These are phyloP conservation scores for Neofusicoccum parvum DNA, from an alignment of 2,329 filamentous ascomycete species.

Conservation along the genomic window DNA sequence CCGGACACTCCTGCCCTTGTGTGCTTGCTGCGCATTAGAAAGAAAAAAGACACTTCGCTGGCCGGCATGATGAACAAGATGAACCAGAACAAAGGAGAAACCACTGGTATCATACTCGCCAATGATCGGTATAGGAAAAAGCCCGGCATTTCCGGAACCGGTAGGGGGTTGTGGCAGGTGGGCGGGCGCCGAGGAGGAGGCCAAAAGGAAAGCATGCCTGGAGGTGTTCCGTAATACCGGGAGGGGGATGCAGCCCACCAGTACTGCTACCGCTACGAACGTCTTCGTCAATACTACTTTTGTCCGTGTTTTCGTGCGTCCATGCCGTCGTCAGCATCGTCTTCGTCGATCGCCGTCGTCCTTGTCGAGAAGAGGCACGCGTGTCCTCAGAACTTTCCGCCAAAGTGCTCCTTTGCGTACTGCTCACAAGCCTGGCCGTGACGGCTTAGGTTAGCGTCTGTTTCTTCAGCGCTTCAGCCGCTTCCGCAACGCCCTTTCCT, in stretches of 20 bases:
- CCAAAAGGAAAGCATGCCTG: background rate
- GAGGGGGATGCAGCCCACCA: background rate
- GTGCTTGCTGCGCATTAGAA: constrained; percentile 6
- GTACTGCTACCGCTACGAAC: background rate
- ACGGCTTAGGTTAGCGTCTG: constrained; percentile 16
- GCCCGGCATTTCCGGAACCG: background rate
- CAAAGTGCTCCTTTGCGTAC: constrained; percentile 95
- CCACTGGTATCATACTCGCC: constrained; percentile 14
- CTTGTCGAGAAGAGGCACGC: background rate
- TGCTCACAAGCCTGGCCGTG: constrained; percentile 73
- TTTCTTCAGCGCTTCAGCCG: constrained; percentile 12
- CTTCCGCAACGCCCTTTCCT: background rate
- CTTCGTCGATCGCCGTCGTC: background rate
- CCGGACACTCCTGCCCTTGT: background rate
- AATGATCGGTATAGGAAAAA: background rate
- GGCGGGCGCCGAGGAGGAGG: background rate
- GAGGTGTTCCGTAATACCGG: constrained; percentile 6
- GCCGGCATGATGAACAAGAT: background rate
- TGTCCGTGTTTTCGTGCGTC: background rate
- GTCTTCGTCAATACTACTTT: background rate
- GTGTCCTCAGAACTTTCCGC: constrained; percentile 40
- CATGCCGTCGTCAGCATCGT: background rate
- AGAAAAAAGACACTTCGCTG: background rate
- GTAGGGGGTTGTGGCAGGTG: background rate
- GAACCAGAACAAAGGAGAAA: background rate